Evolutionary conservation across 1,139 yeast species (phyloP).

Genomic region (Taphrina populina): DNA sequence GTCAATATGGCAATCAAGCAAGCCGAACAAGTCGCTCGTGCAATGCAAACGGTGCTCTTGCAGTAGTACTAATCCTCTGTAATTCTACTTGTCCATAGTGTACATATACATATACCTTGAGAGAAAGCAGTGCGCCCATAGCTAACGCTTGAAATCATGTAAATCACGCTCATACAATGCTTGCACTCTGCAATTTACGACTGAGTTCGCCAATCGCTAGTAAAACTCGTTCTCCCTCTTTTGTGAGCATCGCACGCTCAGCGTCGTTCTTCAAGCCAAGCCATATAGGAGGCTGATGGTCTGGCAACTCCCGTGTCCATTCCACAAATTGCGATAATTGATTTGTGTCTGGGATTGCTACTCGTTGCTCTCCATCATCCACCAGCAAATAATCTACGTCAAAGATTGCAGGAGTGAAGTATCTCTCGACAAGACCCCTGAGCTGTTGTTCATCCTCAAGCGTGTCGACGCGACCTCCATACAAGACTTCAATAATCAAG

Average conservation of each 20-base stretch:
- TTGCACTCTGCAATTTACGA: too few species aligned
- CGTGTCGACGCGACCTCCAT: conserved; percentile 71
- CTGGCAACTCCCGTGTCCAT: conserved; percentile 62
- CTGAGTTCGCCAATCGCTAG: background rate
- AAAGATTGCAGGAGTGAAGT: conserved; percentile 48
- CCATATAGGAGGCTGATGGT: conserved; percentile 63
- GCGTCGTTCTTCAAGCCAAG: conserved; percentile 56
- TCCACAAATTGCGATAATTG: conserved; percentile 45
- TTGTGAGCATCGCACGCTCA: conserved; percentile 44
- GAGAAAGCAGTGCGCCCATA: too few species aligned
- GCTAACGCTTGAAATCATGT: too few species aligned
- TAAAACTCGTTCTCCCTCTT: conserved; percentile 38
- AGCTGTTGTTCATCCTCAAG: conserved; percentile 49
- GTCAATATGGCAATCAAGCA: conserved; percentile 1
- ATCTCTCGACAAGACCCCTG: conserved; percentile 42
- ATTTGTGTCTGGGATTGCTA: conserved; percentile 55
- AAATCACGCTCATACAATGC: too few species aligned
- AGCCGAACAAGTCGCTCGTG: background rate
- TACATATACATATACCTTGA: too few species aligned
- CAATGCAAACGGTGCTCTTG: background rate
- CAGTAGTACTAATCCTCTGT: too few species aligned
- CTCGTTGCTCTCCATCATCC: conserved; percentile 39
- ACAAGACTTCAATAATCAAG: conserved; percentile 57
- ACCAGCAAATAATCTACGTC: conserved; percentile 48
- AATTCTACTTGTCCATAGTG: too few species aligned